phyloP scores from a whole-genome alignment of 768 basidiomycete genomes.

The Exidia glandulosa region DNA sequence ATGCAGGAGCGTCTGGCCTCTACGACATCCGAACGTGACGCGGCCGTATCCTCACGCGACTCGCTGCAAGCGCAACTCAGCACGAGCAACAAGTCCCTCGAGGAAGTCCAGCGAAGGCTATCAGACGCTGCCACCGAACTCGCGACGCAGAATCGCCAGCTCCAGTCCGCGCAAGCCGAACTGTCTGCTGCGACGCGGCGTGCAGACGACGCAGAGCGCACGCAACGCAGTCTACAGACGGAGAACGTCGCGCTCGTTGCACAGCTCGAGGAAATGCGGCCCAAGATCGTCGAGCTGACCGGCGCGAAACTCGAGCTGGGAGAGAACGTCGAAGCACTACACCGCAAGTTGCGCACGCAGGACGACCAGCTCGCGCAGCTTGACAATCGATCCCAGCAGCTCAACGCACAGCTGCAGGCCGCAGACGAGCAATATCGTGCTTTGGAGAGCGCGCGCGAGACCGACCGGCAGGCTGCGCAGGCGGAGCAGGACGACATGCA shows the following conservation, averaged over 20 bases:
- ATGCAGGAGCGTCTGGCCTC: conserved; percentile 33
- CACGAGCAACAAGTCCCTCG: conserved; percentile 33
- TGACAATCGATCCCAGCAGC: conserved; percentile 45
- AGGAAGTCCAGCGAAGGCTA: conserved; percentile 50
- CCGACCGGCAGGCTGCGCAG: conserved; percentile 36
- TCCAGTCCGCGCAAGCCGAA: conserved; percentile 55
- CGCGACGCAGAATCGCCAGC: conserved; percentile 38
- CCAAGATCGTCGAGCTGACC: conserved; percentile 75
- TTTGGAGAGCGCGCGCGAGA: conserved; percentile 35
- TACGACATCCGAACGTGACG: conserved; percentile 35
- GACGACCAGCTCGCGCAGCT: conserved; percentile 51
- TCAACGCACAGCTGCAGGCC: conserved; percentile 2
- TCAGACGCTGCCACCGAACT: conserved; percentile 43
- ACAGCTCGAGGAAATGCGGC: conserved; percentile 75
- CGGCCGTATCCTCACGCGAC: conserved; percentile 38
- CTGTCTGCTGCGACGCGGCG: conserved; percentile 52
- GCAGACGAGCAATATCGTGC: conserved; percentile 10
- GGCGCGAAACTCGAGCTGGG: conserved; percentile 56
- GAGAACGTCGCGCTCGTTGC: conserved; percentile 73
- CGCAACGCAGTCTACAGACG: conserved; percentile 57
- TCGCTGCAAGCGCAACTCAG: conserved; percentile 37
- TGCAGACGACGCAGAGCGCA: conserved; percentile 63
- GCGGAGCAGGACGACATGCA: conserved; percentile 48
- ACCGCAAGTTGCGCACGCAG: conserved; percentile 41
- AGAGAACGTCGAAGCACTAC: conserved; percentile 50